phyloP scores from a whole-genome alignment of 1,284 basidiomycete species.

The Puccinia sorghi region DNA sequence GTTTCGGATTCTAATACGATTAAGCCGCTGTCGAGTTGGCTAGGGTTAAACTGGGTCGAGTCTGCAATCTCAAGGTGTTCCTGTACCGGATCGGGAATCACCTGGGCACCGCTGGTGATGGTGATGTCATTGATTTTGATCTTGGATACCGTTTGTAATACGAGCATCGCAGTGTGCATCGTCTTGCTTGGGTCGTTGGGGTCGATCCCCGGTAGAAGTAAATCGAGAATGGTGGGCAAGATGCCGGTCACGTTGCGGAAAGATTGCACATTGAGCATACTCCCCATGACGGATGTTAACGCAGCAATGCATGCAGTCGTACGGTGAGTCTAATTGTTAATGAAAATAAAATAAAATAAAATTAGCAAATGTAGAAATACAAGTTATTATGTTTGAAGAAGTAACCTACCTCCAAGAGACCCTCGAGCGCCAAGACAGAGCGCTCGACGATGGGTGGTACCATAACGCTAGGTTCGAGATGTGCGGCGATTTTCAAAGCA shows the following conservation, averaged over 20 bases:
- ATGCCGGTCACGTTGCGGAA: conserved; percentile 84
- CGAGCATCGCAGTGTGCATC: conserved; percentile 60
- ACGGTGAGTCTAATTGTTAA: conserved; percentile 69
- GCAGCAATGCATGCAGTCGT: conserved; percentile 87
- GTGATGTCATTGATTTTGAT: conserved; percentile 80
- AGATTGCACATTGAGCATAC: conserved; percentile 73
- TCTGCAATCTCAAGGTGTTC: conserved; percentile 27
- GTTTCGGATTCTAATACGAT: conserved; percentile 76
- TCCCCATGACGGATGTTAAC: conserved; percentile 75
- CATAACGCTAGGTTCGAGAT: conserved; percentile 81
- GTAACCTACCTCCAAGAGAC: conserved; percentile 75
- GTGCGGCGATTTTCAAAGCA: conserved; percentile 70
- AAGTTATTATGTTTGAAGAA: not conserved
- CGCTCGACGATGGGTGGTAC: conserved; percentile 91
- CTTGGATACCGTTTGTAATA: conserved; percentile 60
- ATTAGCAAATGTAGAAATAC: conserved; percentile 45
- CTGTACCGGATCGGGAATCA: conserved; percentile 49
- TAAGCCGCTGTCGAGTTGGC: conserved; percentile 54
- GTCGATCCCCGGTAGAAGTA: conserved; percentile 89
- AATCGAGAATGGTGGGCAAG: conserved; percentile 80
- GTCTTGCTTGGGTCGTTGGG: conserved; percentile 94
- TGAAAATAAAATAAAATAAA: conserved; percentile 39
- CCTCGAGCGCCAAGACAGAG: conserved; percentile 85
- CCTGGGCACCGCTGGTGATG: conserved; percentile 53
- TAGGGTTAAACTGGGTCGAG: conserved; percentile 52